A percentile compares a stretch with the other conserved stretches of the same genome.
Evolutionary conservation across 2,329 filamentous ascomycete species (phyloP).

Genomic region (Fusarium sacchari): DNA sequence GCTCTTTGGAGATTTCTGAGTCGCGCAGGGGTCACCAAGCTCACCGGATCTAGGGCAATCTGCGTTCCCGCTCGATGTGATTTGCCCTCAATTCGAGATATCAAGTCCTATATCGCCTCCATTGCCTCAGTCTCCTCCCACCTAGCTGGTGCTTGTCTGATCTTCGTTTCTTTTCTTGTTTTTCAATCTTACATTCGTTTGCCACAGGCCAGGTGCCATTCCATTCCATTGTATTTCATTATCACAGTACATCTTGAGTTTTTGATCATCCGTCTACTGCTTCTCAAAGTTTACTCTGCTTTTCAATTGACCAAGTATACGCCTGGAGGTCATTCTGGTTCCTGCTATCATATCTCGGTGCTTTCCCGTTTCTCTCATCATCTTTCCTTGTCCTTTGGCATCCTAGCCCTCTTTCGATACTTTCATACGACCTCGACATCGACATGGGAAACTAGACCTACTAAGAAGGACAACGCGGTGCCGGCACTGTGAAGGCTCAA

Average conservation of each 20-base stretch:
- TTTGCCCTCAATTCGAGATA: constrained; percentile 27
- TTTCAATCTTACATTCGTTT: constrained; percentile 31
- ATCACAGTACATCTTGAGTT: constrained; percentile 18
- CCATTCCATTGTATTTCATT: constrained; percentile 9
- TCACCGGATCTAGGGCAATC: constrained; percentile 21
- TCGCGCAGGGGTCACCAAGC: constrained; percentile 16
- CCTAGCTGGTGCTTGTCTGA: constrained; percentile 17
- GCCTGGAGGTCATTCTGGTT: constrained; percentile 4
- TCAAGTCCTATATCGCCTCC: constrained; percentile 34
- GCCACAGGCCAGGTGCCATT: constrained; percentile 34
- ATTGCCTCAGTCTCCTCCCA: constrained; percentile 2
- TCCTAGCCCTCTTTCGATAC: background rate
- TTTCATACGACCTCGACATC: background rate
- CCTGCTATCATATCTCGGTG: constrained; percentile 9
- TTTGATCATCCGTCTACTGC: constrained; percentile 8
- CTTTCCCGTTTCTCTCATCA: background rate
- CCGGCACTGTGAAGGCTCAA: constrained; percentile 41
- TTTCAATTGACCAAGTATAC: constrained; percentile 7
- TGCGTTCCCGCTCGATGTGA: constrained; percentile 28
- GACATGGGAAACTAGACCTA: constrained; percentile 37
- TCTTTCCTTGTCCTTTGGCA: background rate
- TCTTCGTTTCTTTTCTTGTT: constrained; percentile 29
- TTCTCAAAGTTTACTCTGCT: constrained; percentile 9
- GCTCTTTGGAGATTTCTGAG: constrained; percentile 22
- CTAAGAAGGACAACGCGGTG: constrained; percentile 36